Percentiles rank a stretch among this genome's conserved stretches.
Conservation (phyloP, 1,284 basidiomycete genomes). For the Puccinia triticina region DNA sequence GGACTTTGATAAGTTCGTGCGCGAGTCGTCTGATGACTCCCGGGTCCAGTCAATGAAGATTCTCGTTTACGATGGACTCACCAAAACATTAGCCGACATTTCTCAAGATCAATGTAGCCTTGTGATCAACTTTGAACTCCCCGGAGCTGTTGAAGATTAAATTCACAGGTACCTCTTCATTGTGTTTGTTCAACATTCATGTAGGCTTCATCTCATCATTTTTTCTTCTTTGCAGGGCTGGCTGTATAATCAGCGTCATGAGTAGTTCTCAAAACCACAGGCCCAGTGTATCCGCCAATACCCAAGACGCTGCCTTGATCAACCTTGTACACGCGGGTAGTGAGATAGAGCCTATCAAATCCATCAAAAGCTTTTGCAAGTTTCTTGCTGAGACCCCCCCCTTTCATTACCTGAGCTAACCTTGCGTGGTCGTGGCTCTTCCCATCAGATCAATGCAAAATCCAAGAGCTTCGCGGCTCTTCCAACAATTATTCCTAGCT, state of each 20-base stretch:
- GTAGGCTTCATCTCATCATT: background rate
- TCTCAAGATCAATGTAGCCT: conserved; percentile 18
- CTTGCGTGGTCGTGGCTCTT: no score
- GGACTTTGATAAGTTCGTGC: conserved; percentile 19
- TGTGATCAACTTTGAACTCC: conserved; percentile 42
- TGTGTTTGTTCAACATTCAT: background rate
- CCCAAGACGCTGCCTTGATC: conserved; percentile 1
- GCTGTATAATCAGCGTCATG: conserved; percentile 38
- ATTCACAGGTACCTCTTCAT: conserved; percentile 9
- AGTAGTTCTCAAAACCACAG: background rate
- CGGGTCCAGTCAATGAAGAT: conserved; percentile 11
- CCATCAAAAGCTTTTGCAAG: conserved; percentile 37
- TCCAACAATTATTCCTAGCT: background rate
- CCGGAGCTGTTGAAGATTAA: conserved; percentile 37
- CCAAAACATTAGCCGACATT: conserved; percentile 24
- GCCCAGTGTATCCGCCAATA: background rate
- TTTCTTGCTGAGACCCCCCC: background rate
- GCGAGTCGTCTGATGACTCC: conserved; percentile 5
- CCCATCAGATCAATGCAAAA: conserved; percentile 40
- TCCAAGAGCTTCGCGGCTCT: conserved; percentile 7
- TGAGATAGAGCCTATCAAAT: conserved; percentile 31
- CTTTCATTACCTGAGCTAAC: background rate
- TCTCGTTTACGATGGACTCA: conserved; percentile 33
- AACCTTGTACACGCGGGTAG: background rate
- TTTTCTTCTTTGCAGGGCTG: conserved; percentile 12